Base-by-base conservation (phyloP, 2,329 filamentous ascomycete genomes). In the Cladosporium sp. region DNA sequence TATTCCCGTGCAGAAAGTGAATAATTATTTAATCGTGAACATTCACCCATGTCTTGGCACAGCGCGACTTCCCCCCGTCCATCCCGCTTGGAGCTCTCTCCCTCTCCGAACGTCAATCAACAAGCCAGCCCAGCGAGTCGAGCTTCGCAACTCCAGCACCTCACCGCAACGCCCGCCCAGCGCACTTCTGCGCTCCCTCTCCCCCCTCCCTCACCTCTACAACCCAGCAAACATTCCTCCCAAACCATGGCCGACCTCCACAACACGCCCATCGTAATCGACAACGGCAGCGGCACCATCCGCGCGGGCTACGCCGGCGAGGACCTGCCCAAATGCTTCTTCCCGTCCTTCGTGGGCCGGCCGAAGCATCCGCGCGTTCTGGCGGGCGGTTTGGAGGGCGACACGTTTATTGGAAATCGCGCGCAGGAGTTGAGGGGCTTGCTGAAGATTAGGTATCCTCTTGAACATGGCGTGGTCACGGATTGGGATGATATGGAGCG, bases 401-500 rank as follows among this genome's bases (percentile, higher is more conserved):
- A 99, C 67, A 86, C 95, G 47, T 99, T 99, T 71, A 96, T 99
- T 68, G 93, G 93, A 45, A 86, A 91, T 63, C 86, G 89, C 69
- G 91, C 92, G 53, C 88, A 90, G 61, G 91, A 97, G 66, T 79
- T 96, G 64, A 84, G 92, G 64, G 93, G 93, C 3, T 76, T 99
- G 55, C 79, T 99, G 61, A 99, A 97, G 80, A 96, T 99, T 63
- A 81, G 84, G 58, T 97, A 97, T 68, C 93, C 93, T 39, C 76
- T 99, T 50, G 93, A 97, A 74, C 93, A 99, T 69, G 93, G 93
- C 61, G 95, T 99, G 64, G 93, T 99, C 56, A 99, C 93, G 61
- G 90, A 99, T 71, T 99, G 93, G 93, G 93, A 97, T 68, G 93
- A 99, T 67, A 99, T 99, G 93, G 93, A 99, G 77, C 85, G 89